A percentile compares a stretch with the other conserved stretches of the same genome.
Conservation (phyloP, 306 rosid species). For the Pyrus communis region DNA sequence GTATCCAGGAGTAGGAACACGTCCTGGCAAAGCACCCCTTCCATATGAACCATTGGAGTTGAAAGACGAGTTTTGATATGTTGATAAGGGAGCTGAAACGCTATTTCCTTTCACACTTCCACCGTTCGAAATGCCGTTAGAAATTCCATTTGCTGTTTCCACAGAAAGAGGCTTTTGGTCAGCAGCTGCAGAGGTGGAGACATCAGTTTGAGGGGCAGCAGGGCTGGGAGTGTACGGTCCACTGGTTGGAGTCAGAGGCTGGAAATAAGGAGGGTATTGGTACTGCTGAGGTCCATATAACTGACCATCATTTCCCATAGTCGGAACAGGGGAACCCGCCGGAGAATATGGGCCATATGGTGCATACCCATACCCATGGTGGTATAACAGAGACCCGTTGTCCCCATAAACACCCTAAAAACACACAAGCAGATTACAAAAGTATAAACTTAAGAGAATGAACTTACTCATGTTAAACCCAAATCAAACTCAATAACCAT, state of each 20-base stretch:
- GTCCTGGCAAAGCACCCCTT: constrained; percentile 48
- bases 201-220: constrained; percentile 55
- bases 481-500: background rate
- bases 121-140: constrained; percentile 44
- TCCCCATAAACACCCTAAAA: constrained; percentile 85
- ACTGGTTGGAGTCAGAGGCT: constrained; percentile 73
- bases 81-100: constrained; percentile 28
- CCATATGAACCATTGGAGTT: constrained; percentile 41
- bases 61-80: constrained; percentile 30
- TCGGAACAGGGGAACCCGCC: constrained; percentile 85
- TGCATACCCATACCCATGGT: constrained; percentile 83
- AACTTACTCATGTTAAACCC: background rate
- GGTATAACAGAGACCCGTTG: constrained; percentile 76
- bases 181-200: constrained; percentile 53
- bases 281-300: constrained; percentile 91
- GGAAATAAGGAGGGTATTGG: constrained; percentile 91
- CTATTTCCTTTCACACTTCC: constrained; percentile 50
- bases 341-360: constrained; percentile 88
- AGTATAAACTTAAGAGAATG: background rate
- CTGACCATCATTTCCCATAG: constrained; percentile 94
- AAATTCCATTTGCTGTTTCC: constrained; percentile 55
- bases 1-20: constrained; percentile 61
- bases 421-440: background rate
- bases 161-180: constrained; percentile 69
- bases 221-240: constrained; percentile 46